Evolutionary conservation across 31 red algal species (phyloP).

Genomic region (Porphyra umbilicalis): DNA sequence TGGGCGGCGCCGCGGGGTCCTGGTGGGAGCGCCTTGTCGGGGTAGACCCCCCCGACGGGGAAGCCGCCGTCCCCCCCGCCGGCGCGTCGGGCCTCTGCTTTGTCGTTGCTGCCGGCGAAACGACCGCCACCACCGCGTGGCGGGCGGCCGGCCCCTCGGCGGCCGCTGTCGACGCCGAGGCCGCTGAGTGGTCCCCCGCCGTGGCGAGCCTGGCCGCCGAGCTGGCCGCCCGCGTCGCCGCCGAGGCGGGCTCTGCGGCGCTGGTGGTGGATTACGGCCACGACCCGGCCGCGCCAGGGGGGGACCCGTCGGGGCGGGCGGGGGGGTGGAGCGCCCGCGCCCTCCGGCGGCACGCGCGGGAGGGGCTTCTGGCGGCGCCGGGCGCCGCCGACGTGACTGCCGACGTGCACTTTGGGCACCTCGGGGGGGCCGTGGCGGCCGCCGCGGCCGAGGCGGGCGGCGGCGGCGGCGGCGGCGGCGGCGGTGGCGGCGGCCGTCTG

Average conservation of each 20-base stretch:
- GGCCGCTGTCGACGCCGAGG: conserved; percentile 7
- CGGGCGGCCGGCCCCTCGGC: not conserved
- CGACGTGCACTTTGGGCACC: conserved; percentile 73
- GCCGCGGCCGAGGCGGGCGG: no score
- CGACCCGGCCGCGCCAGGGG: not conserved
- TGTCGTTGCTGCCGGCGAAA: conserved; percentile 24
- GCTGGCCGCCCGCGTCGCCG: conserved; percentile 11
- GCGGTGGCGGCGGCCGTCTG: no score
- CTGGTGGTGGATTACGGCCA: conserved; percentile 78
- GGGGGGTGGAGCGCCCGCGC: conserved; percentile 37
- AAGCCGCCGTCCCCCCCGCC: not conserved
- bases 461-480: conserved; percentile 8
- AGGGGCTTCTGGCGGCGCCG: conserved; percentile 30
- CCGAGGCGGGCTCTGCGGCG: conserved; percentile 26
- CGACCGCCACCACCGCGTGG: conserved; percentile 24
- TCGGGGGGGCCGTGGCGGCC: conserved; percentile 12
- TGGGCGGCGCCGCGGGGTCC: conserved; percentile 9
- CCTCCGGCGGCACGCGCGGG: conserved; percentile 38
- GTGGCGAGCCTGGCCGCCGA: conserved; percentile 15
- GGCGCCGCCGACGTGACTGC: conserved; percentile 78
- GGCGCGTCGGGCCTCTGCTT: conserved; percentile 17
- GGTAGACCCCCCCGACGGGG: not conserved
- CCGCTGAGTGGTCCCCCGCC: conserved; percentile 39
- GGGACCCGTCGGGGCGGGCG: no score
- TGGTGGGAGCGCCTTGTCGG: conserved; percentile 63